Evolutionary conservation across 163 green algal genomes (phyloP), one percentile per base, ranked within the genome.

Genomic region (Volvox carteri): DNA sequence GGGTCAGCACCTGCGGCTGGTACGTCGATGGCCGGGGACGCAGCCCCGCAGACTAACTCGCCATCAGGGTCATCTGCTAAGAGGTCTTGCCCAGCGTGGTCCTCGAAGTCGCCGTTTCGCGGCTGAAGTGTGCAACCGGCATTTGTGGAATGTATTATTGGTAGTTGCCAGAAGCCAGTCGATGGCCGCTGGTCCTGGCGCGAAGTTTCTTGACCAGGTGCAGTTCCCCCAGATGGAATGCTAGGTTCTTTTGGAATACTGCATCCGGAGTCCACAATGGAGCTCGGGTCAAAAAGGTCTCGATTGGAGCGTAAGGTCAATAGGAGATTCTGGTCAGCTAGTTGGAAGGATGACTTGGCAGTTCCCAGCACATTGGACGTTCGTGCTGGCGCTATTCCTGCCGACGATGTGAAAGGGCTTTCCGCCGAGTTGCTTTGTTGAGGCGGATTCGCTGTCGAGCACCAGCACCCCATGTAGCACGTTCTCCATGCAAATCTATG

Each of bases 401-500:
- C 70, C 18, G 37, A 14, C 12, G 18, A 78, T 21, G 37, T 56
- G 12, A 78, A 56, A 21, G 37, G 37, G 19, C 70, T 56, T 37
- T 52, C 39, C 70, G 70, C 39, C 37, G 37, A 12, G 33, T 42
- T 19, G 25, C 28, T 39, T 33, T 75, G 30, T 9, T 75, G 65
- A 48, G 65, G 65, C 30, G 65, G 30, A 25, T 46, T 75, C 65
- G 33, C 35, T 44, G 73, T 65, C 23, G 73, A 81, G 73, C 73
- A 65, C 73, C 73, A 81, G 44, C 73, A 81, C 9, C 73, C 73
- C 73, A 81, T 81, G 14, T 11, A 23, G 25, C 54, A 65, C 54
- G 54, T 23, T 23, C 28, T 23, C 7, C 54, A 65, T 65, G 8
- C 5, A 8, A 2, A 11, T 23, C 54, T 65, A 65, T 2, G 4